Evolutionary conservation across 2,329 filamentous ascomycete species (phyloP).

Genomic region (Botrytis sinoallii): DNA sequence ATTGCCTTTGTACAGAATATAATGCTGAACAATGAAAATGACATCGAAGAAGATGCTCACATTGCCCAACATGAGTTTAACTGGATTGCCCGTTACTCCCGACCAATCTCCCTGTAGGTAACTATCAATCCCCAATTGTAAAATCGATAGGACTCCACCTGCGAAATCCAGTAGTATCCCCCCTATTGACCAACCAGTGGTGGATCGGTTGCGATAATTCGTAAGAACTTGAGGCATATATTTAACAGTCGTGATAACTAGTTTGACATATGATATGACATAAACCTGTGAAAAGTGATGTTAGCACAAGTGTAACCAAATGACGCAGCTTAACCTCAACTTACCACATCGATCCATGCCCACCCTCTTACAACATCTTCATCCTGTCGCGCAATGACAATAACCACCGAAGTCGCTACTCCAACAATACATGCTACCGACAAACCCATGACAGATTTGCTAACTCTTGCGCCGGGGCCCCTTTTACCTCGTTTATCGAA

Average conservation of each 20-base stretch:
- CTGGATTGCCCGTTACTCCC: constrained; percentile 84
- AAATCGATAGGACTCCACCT: constrained; percentile 77
- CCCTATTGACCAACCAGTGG: constrained; percentile 80
- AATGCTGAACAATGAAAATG: constrained; percentile 87
- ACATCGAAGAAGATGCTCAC: constrained; percentile 82
- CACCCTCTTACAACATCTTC: constrained; percentile 47
- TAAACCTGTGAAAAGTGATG: constrained; percentile 42
- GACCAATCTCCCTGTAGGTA: constrained; percentile 84
- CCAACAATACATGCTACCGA: constrained; percentile 64
- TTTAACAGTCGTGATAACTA: constrained; percentile 85
- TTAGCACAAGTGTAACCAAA: neutral
- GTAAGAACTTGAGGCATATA: constrained; percentile 83
- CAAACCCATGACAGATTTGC: constrained; percentile 63
- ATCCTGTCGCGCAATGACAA: constrained; percentile 42
- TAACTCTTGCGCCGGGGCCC: constrained; percentile 53
- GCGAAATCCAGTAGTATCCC: constrained; percentile 81
- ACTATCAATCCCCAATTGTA: constrained; percentile 81
- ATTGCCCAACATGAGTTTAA: constrained; percentile 84
- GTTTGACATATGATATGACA: constrained; percentile 81
- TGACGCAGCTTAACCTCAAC: neutral
- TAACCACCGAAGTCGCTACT: constrained; percentile 47
- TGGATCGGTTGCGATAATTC: constrained; percentile 83
- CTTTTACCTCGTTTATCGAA: constrained; percentile 56
- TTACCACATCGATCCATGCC: constrained; percentile 58
- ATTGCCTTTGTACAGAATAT: constrained; percentile 63